phyloP scores from a whole-genome alignment of 2,329 filamentous ascomycete genomes.

The Alternaria viburni region DNA sequence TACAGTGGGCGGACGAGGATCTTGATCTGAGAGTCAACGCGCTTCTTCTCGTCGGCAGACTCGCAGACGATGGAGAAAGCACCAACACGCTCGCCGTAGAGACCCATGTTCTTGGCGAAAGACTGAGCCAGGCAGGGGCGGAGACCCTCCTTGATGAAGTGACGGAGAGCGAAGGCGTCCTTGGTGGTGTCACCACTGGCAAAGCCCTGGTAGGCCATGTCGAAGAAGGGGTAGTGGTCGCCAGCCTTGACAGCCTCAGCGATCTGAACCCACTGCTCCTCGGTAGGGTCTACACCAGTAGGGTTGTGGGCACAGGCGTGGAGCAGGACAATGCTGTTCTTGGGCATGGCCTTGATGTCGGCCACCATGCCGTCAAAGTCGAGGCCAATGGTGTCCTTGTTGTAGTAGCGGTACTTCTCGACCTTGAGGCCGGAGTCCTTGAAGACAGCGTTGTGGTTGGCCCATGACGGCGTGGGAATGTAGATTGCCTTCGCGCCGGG shows the following conservation, averaged over 20 bases:
- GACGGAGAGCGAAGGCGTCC: constrained; percentile 90
- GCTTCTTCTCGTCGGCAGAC: constrained; percentile 88
- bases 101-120: constrained; percentile 99
- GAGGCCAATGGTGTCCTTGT: constrained; percentile 97
- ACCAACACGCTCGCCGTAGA: constrained; percentile 97
- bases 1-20: constrained; percentile 96
- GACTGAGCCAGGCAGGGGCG: constrained; percentile 87
- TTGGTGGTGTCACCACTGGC: constrained; percentile 89
- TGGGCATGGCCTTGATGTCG: constrained; percentile 87
- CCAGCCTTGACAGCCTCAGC: constrained; percentile 83
- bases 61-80: constrained; percentile 92
- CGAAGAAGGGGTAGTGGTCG: constrained; percentile 94
- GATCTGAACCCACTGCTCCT: constrained; percentile 92
- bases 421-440: constrained; percentile 89
- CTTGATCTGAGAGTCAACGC: constrained; percentile 96
- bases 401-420: constrained; percentile 97
- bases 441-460: constrained; percentile 98
- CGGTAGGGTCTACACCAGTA: constrained; percentile 91
- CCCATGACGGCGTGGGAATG: constrained; percentile 95
- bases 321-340: constrained; percentile 87
- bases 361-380: constrained; percentile 94
- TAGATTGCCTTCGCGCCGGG: constrained; percentile 93
- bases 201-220: constrained; percentile 99
- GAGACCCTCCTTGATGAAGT: constrained; percentile 94
- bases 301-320: constrained; percentile 99